These are phyloP conservation scores for Zopfia rhizophila DNA, from an alignment of 2,329 filamentous ascomycete species.

Conservation along the genomic window DNA sequence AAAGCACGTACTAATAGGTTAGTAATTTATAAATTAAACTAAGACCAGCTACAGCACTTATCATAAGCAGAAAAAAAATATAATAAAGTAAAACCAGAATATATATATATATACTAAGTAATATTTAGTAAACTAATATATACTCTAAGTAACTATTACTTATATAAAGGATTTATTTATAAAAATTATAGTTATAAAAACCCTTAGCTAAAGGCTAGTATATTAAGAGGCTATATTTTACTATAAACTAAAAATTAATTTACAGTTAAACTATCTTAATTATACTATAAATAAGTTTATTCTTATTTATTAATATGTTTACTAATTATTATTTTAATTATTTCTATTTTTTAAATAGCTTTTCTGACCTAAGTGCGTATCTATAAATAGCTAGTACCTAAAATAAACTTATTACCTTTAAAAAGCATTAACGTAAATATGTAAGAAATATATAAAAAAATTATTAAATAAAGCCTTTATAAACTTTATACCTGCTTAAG, in stretches of 20 bases:
- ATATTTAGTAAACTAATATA: no score
- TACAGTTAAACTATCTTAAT: conserved; percentile 8
- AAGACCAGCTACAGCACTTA: no score
- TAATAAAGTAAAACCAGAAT: no score
- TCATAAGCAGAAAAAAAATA: no score
- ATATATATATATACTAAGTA: no score
- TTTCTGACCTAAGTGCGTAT: no score
- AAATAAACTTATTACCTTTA: conserved; percentile 53
- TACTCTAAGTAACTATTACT: no score
- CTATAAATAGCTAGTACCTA: conserved; percentile 57
- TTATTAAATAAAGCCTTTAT: background rate
- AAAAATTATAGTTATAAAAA: no score
- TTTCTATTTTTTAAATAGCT: conserved; percentile 32
- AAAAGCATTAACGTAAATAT: conserved; percentile 42
- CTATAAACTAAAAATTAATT: conserved; percentile 79
- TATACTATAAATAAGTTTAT: conserved; percentile 7
- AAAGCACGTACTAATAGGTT: no score
- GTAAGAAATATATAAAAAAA: conserved; percentile 4
- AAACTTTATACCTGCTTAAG: conserved; percentile 4
- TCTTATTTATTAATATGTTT: background rate
- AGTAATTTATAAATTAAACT: no score
- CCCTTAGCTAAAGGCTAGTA: no score
- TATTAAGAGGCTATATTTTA: conserved; percentile 72
- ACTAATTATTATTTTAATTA: conserved; percentile 1
- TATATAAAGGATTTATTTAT: no score